Evolutionary conservation across 805 yeast genomes (phyloP).

Genomic region (Candida alai): DNA sequence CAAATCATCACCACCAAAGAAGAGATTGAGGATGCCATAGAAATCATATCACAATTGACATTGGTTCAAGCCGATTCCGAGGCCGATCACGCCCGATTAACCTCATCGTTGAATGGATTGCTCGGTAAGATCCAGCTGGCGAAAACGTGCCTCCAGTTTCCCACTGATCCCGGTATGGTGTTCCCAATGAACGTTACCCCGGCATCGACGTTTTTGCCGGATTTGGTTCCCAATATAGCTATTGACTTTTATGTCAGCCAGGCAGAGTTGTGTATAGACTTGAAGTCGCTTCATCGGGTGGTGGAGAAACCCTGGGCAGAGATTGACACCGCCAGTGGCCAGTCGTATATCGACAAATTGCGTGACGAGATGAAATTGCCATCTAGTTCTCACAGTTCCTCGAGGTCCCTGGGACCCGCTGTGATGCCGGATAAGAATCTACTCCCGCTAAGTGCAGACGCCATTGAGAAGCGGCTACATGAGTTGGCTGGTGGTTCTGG

Average conservation of each 20-base stretch:
- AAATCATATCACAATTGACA: slow-evolving; percentile 15
- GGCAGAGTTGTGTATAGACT: slow-evolving; percentile 60
- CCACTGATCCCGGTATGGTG: slow-evolving; percentile 49
- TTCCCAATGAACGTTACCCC: slow-evolving; percentile 54
- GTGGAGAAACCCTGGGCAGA: slow-evolving; percentile 62
- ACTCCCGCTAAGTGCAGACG: slow-evolving; percentile 21
- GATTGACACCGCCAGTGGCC: slow-evolving; percentile 41
- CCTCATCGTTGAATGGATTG: slow-evolving; percentile 23
- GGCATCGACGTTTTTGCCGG: slow-evolving; percentile 40
- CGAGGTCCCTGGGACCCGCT: background rate
- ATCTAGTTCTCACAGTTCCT: background rate
- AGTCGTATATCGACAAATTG: slow-evolving; percentile 56
- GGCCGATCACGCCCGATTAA: slow-evolving; percentile 14
- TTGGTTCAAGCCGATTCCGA: slow-evolving; percentile 2
- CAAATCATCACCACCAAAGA: slow-evolving; percentile 48
- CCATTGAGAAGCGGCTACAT: slow-evolving; percentile 18
- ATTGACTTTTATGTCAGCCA: slow-evolving; percentile 58
- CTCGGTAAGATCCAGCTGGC: slow-evolving; percentile 24
- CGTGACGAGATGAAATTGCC: slow-evolving; percentile 49
- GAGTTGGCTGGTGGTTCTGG: slow-evolving; percentile 11
- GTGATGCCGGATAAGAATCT: background rate
- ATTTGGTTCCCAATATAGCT: slow-evolving; percentile 42
- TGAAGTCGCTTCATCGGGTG: slow-evolving; percentile 47
- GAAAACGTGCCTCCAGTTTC: slow-evolving; percentile 31
- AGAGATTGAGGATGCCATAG: slow-evolving; percentile 34